Percentiles rank a stretch among this genome's conserved stretches.
These are phyloP conservation scores for Termitomyces sp. DNA, from an alignment of 768 basidiomycete genomes.

Conservation along the genomic window DNA sequence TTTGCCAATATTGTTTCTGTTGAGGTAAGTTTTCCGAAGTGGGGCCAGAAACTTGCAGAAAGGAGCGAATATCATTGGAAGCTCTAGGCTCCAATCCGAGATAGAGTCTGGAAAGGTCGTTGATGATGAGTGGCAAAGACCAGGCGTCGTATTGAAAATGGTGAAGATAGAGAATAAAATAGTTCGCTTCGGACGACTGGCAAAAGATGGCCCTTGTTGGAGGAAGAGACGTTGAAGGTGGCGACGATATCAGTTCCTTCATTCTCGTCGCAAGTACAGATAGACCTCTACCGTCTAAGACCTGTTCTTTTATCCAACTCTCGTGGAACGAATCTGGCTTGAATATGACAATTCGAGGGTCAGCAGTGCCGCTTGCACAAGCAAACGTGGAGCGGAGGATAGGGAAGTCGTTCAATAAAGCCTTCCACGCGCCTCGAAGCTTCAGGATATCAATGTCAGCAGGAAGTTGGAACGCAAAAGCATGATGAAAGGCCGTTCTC, in stretches of 20 bases:
- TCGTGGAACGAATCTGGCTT: slow-evolving; percentile 12
- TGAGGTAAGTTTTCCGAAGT: slow-evolving; percentile 17
- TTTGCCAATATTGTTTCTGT: slow-evolving; percentile 38
- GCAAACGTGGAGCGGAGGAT: slow-evolving; percentile 45
- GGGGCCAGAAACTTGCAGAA: slow-evolving; percentile 25
- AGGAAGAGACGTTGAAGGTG: slow-evolving; percentile 20
- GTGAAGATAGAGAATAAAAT: slow-evolving; percentile 35
- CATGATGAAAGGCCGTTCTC: slow-evolving; percentile 41
- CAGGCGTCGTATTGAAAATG: slow-evolving; percentile 53
- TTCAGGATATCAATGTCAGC: slow-evolving; percentile 25
- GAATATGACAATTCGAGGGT: slow-evolving; percentile 28
- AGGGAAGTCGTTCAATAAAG: slow-evolving; percentile 32
- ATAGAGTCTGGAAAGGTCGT: slow-evolving; percentile 39
- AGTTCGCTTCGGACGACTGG: slow-evolving; percentile 20
- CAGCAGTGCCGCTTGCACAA: slow-evolving; percentile 19
- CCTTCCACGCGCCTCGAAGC: slow-evolving; percentile 36
- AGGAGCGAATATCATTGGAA: slow-evolving; percentile 26
- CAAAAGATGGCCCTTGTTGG: slow-evolving; percentile 26
- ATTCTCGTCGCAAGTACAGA: slow-evolving; percentile 19
- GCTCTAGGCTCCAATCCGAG: slow-evolving; percentile 21
- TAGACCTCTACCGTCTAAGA: slow-evolving; percentile 16
- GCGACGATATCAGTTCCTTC: slow-evolving; percentile 24
- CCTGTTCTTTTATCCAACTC: slow-evolving; percentile 24
- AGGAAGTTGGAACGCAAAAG: slow-evolving; percentile 39
- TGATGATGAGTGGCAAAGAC: slow-evolving; percentile 39